Evolutionary conservation across 1,284 basidiomycete genomes (phyloP), one percentile per base, ranked within the genome.

Genomic region (Apiotrichum sp.): DNA sequence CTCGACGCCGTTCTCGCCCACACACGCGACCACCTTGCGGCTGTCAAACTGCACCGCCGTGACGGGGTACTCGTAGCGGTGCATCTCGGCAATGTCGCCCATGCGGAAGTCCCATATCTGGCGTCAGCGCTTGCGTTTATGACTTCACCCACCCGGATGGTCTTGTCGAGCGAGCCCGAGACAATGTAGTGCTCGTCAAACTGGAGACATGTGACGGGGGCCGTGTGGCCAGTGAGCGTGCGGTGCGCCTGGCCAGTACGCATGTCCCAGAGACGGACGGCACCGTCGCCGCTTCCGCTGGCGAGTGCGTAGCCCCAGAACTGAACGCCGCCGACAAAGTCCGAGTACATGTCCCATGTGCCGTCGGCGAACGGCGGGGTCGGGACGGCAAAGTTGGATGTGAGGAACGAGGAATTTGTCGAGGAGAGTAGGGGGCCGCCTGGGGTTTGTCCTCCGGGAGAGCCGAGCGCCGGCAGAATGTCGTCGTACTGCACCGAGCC

Each of bases 221-320:
- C 89, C 1, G 91, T 97, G 73, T 99, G 96, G 6, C 95, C 96
- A 31, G 89, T 78, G 49, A 99, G 79, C 8, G 93, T 97, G 43
- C 96, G 81, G 75, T 98, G 93, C 11, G 93, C 87, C 74, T 98
- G 95, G 4, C 96, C 96, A 42, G 95, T 99, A 42, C 96, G 87
- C 93, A 98, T 96, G 72, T 99, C 96, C 96, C 96, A 98, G 91
- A 99, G 96, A 58, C 96, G 80, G 34, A 98, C 92, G 0, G 88
- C 93, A 40, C 95, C 93, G 75, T 99, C 96, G 1, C 91, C 93
- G 66, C 89, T 93, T 1, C 93, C 96, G 65, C 91, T 96, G 3
- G 96, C 92, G 33, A 99, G 82, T 0, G 93, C 96, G 71, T 97
- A 97, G 3, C 93, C 93, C 95, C 95, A 98, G 75, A 98, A 98